phyloP scores from a whole-genome alignment of 257 asterid genomes.

The Solanum stenotomum region DNA sequence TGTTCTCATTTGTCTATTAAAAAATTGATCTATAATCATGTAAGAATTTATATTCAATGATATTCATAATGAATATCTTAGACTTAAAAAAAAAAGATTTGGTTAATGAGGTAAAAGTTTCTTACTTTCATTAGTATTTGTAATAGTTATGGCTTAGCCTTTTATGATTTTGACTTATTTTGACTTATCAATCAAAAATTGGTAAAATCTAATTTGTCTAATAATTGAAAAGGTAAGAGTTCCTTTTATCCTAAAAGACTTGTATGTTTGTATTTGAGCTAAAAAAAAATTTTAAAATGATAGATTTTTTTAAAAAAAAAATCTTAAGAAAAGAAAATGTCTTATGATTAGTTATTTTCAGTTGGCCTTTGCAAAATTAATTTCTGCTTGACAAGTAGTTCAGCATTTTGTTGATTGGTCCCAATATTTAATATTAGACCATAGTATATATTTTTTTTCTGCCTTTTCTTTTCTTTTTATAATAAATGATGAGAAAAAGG shows the following conservation, averaged over 20 bases:
- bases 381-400: neutral
- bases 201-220: neutral
- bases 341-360: neutral
- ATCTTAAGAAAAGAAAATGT: neutral
- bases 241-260: neutral
- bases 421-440: neutral
- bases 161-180: neutral
- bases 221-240: neutral
- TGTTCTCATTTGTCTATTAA: neutral
- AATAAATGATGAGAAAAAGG: neutral
- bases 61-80: neutral
- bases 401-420: neutral
- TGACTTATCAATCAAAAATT: neutral
- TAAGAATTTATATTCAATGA: neutral
- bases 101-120: neutral
- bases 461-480: neutral
- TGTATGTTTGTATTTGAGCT: neutral
- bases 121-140: neutral
- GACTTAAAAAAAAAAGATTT: neutral
- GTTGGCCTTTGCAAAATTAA: neutral
- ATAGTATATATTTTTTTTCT: neutral
- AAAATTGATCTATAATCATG: neutral
- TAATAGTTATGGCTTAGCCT: neutral
- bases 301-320: neutral
- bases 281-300: neutral